phyloP scores from a whole-genome alignment of 495 filamentous ascomycete genomes.

The Trichoderma asperelloides region DNA sequence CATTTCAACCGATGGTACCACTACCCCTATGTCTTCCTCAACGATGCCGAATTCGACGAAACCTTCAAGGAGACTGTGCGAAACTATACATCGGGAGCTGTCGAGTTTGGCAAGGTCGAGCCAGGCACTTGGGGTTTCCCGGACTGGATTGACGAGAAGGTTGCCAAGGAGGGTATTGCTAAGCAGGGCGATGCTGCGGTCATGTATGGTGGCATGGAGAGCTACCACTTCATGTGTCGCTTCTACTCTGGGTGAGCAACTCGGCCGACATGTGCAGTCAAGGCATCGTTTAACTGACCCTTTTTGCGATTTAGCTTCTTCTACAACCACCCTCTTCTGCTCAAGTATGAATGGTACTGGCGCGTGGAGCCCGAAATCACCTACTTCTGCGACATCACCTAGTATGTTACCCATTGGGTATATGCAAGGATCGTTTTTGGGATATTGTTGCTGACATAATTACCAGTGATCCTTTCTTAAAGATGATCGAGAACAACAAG shows the following conservation, averaged over 20 bases:
- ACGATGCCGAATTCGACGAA: slow-evolving; percentile 92
- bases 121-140: slow-evolving; percentile 91
- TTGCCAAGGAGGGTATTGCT: slow-evolving; percentile 87
- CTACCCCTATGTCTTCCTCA: slow-evolving; percentile 98
- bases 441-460: background rate
- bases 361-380: slow-evolving; percentile 99
- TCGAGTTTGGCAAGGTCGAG: slow-evolving; percentile 94
- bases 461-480: slow-evolving; percentile 80
- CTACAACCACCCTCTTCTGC: slow-evolving; percentile 91
- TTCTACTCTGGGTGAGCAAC: slow-evolving; percentile 87
- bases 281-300: slow-evolving; percentile 15
- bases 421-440: slow-evolving; percentile 10
- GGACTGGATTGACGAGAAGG: slow-evolving; percentile 88
- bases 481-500: slow-evolving; percentile 89
- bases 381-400: slow-evolving; percentile 99
- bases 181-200: slow-evolving; percentile 97
- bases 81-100: slow-evolving; percentile 78
- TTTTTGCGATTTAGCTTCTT: slow-evolving; percentile 57
- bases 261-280: background rate
- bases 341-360: slow-evolving; percentile 99
- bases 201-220: slow-evolving; percentile 99
- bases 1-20: slow-evolving; percentile 99
- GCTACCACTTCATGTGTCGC: slow-evolving; percentile 96
- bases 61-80: slow-evolving; percentile 80
- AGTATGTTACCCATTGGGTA: slow-evolving; percentile 49